phyloP scores from a whole-genome alignment of 1,284 basidiomycete genomes.

The Flammula alnicola region DNA sequence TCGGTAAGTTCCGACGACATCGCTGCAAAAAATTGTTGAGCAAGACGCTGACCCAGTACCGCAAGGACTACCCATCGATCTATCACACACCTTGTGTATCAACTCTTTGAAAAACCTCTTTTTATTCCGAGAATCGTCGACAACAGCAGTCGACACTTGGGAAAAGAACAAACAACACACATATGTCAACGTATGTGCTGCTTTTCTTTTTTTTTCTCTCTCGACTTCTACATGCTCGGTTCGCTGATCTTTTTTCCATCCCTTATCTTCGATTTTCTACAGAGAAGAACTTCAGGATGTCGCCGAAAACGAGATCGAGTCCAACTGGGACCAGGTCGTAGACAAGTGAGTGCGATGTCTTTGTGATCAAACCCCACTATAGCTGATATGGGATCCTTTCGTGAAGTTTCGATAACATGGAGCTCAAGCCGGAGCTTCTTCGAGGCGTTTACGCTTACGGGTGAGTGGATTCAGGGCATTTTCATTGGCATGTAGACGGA shows the following conservation, averaged over 20 bases:
- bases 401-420: conserved; percentile 95
- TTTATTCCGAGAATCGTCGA: conserved; percentile 36
- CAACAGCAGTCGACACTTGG: conserved; percentile 40
- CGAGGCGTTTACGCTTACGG: conserved; percentile 95
- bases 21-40: conserved; percentile 31
- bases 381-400: conserved; percentile 22
- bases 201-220: conserved; percentile 11
- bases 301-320: conserved; percentile 88
- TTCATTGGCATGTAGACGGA: not conserved
- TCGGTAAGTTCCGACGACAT: conserved; percentile 22
- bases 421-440: conserved; percentile 89
- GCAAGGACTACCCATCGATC: conserved; percentile 28
- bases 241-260: conserved; percentile 8
- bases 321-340: conserved; percentile 97
- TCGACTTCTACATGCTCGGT: not conserved
- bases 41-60: conserved; percentile 25
- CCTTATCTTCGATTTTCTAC: conserved; percentile 15
- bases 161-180: conserved; percentile 32
- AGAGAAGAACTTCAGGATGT: conserved; percentile 86
- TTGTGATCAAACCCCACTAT: conserved; percentile 13
- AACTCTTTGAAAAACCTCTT: conserved; percentile 22
- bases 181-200: conserved; percentile 42
- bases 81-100: conserved; percentile 18
- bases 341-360: conserved; percentile 70
- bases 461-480: conserved; percentile 47